Evolutionary conservation across 768 basidiomycete genomes (phyloP).

Genomic region (Cantharellus anzutake): DNA sequence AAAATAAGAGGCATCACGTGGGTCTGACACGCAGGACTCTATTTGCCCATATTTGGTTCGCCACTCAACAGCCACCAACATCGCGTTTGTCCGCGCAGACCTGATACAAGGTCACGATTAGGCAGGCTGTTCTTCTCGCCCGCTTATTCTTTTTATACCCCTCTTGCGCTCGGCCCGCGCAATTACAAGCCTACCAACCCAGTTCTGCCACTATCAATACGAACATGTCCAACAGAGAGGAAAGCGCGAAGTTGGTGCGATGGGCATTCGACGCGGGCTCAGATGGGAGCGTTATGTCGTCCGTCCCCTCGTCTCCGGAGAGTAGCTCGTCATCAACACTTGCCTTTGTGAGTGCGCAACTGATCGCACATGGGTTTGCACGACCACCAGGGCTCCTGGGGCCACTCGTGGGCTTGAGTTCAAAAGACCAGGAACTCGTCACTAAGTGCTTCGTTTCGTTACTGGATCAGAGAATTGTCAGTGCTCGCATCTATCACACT

Average conservation of each 20-base stretch:
- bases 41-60: too few relatives aligned
- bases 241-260: not conserved
- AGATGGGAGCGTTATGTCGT: not conserved
- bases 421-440: conserved; percentile 33
- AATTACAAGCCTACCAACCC: too few relatives aligned
- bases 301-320: not conserved
- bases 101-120: too few relatives aligned
- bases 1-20: too few relatives aligned
- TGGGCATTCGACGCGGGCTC: conserved; percentile 4
- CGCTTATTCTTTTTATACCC: too few relatives aligned
- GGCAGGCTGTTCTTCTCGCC: too few relatives aligned
- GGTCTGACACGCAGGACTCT: too few relatives aligned
- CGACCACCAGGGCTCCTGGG: conserved; percentile 37
- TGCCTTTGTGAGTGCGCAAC: conserved; percentile 55
- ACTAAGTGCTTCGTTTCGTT: conserved; percentile 61
- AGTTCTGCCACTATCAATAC: too few relatives aligned
- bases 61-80: too few relatives aligned
- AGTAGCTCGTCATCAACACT: conserved; percentile 9
- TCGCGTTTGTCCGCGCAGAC: too few relatives aligned
- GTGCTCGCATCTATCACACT: conserved; percentile 15
- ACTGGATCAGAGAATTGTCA: conserved; percentile 57
- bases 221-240: too few relatives aligned
- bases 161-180: too few relatives aligned
- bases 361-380: conserved; percentile 64
- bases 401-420: conserved; percentile 38